Conservation (phyloP, 768 basidiomycete genomes). For the Leccinum barrowsii region DNA sequence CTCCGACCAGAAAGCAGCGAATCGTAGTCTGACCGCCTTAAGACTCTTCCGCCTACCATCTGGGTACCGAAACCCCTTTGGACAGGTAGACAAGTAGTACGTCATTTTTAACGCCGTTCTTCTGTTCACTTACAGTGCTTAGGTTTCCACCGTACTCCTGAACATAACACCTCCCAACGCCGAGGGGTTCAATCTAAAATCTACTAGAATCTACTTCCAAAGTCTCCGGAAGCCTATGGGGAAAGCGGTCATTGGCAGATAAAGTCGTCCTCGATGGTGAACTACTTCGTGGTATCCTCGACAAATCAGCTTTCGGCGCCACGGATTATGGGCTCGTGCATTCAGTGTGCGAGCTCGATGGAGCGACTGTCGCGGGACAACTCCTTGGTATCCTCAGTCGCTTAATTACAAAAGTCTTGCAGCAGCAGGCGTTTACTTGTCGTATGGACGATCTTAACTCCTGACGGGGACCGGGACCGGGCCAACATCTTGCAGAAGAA, state of each 20-base stretch:
- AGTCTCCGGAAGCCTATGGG: constrained; percentile 86
- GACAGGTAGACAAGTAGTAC: constrained; percentile 97
- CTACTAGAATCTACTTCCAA: constrained; percentile 77
- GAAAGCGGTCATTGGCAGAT: constrained; percentile 73
- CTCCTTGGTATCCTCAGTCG: constrained; percentile 91
- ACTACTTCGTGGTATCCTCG: constrained; percentile 87
- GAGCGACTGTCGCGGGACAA: constrained; percentile 82
- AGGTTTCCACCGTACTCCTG: constrained; percentile 92
- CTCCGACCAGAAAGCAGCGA: constrained; percentile 83
- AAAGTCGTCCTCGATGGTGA: constrained; percentile 91
- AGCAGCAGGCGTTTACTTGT: constrained; percentile 96
- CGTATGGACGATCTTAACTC: constrained; percentile 98
- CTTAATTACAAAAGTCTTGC: constrained; percentile 94
- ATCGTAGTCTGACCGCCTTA: constrained; percentile 50
- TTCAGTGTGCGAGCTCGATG: constrained; percentile 96
- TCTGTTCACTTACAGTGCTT: constrained; percentile 1
- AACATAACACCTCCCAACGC: constrained; percentile 84
- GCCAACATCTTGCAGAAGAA: constrained; percentile 64
- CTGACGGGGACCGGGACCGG: constrained; percentile 71
- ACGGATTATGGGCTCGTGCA: constrained; percentile 95
- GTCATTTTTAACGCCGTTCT: constrained; percentile 19
- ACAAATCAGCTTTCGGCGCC: constrained; percentile 97
- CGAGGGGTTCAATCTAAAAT: constrained; percentile 62
- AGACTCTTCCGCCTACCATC: constrained; percentile 86
- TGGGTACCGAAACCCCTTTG: constrained; percentile 90